Evolutionary conservation across 305 asterid genomes (phyloP).

Genomic region (Fraxinus nigra): DNA sequence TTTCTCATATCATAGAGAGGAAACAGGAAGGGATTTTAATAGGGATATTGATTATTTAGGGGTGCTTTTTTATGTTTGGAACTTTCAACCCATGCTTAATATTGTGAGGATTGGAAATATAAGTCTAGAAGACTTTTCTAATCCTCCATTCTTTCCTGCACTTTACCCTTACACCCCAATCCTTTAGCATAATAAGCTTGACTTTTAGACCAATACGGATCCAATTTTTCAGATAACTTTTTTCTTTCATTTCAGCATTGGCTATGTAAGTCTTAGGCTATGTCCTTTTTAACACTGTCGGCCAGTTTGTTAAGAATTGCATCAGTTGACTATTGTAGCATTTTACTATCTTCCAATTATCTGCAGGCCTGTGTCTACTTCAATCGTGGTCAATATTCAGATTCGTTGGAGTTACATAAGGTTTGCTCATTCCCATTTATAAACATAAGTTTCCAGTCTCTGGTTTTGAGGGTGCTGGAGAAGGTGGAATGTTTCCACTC

Average conservation of each 20-base stretch:
- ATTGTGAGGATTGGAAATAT: slow-evolving; percentile 6
- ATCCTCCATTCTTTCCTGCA: background rate
- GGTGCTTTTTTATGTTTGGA: slow-evolving; percentile 5
- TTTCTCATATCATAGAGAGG: background rate
- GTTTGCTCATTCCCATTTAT: slow-evolving; percentile 35
- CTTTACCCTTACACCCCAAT: background rate
- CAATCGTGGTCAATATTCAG: slow-evolving; percentile 75
- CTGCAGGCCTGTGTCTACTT: slow-evolving; percentile 95
- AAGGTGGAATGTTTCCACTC: background rate
- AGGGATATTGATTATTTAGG: background rate
- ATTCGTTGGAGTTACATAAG: slow-evolving; percentile 86
- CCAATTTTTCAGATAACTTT: slow-evolving; percentile 10
- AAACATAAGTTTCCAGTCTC: slow-evolving; percentile 15
- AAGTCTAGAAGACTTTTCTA: background rate
- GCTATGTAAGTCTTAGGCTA: slow-evolving; percentile 14
- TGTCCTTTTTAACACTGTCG: slow-evolving; percentile 20
- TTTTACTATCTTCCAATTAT: slow-evolving; percentile 24
- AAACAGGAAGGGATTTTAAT: background rate
- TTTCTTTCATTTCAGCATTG: slow-evolving; percentile 14
- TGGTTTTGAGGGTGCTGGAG: background rate
- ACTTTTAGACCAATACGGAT: background rate
- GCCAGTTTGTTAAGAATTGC: slow-evolving; percentile 16
- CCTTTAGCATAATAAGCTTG: background rate
- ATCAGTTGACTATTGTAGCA: background rate
- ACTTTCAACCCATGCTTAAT: background rate